phyloP scores from a whole-genome alignment of 179 eudicot species.

The Actinidia chinensis region DNA sequence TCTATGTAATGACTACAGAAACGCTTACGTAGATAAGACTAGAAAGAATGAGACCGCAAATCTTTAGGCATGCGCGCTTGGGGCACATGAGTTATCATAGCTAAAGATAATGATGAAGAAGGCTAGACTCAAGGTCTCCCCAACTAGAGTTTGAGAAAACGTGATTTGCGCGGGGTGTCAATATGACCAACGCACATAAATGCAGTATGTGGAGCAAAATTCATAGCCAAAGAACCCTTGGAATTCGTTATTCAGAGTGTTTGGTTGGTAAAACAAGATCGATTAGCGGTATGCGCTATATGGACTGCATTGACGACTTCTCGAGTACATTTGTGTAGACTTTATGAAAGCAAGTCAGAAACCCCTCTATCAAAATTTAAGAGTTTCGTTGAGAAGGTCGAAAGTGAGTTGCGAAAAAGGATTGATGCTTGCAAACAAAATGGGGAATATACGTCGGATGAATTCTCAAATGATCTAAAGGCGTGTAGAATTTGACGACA shows the following conservation, averaged over 20 bases:
- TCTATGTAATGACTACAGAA: no score
- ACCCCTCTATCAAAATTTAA: neutral
- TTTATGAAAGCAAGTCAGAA: slow-evolving; percentile 4
- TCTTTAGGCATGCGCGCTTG: no score
- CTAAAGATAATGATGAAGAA: no score
- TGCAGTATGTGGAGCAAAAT: neutral
- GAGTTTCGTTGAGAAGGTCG: no score
- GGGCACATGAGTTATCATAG: no score
- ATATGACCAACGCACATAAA: neutral
- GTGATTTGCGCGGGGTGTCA: no score
- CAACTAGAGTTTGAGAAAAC: no score
- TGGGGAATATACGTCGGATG: neutral
- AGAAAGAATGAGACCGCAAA: no score
- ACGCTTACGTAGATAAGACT: no score
- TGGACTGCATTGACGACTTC: slow-evolving; percentile 19
- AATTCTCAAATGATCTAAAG: neutral
- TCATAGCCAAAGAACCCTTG: neutral
- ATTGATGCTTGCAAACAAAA: slow-evolving; percentile 4
- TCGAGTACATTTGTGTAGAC: slow-evolving; percentile 13
- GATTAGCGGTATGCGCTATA: neutral
- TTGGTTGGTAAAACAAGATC: neutral
- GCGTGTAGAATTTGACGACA: neutral
- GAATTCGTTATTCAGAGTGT: neutral
- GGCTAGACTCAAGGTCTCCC: no score
- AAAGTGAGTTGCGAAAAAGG: no score